Conservation (phyloP, 768 basidiomycete genomes). For the Boletus patriciae region DNA sequence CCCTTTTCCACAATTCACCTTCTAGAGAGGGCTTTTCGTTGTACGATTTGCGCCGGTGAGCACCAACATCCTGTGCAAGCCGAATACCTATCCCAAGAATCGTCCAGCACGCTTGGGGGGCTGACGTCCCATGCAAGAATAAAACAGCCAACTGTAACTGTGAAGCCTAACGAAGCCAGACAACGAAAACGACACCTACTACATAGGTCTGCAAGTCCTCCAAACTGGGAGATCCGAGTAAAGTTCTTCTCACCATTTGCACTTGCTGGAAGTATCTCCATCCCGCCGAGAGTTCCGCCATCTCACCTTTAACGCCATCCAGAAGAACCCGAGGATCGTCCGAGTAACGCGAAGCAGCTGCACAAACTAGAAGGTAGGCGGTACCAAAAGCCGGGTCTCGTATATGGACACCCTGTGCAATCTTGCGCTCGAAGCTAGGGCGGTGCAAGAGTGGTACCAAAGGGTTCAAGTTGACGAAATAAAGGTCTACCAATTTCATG, state of each 20-base stretch:
- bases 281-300: constrained; percentile 46
- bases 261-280: constrained; percentile 53
- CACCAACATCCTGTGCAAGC: constrained; percentile 59
- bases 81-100: constrained; percentile 61
- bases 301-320: constrained; percentile 32
- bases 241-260: constrained; percentile 55
- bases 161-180: constrained; percentile 9
- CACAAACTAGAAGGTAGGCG: constrained; percentile 69
- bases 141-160: constrained; percentile 47
- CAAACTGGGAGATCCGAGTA: constrained; percentile 57
- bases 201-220: constrained; percentile 72
- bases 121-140: constrained; percentile 56
- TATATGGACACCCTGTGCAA: constrained; percentile 50
- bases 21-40: constrained; percentile 40
- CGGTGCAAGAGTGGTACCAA: constrained; percentile 71
- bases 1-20: constrained; percentile 61
- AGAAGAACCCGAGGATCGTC: constrained; percentile 56
- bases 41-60: constrained; percentile 44
- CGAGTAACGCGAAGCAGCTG: constrained; percentile 56
- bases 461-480: constrained; percentile 60
- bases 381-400: constrained; percentile 53
- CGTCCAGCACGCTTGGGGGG: constrained; percentile 68
- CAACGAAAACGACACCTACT: constrained; percentile 37
- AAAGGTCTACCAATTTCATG: constrained; percentile 53
- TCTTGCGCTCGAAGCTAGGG: constrained; percentile 57